Evolutionary conservation across 225 moss, liverwort and hornwort genomes (phyloP).

Genomic region (Marchantia polymorpha): DNA sequence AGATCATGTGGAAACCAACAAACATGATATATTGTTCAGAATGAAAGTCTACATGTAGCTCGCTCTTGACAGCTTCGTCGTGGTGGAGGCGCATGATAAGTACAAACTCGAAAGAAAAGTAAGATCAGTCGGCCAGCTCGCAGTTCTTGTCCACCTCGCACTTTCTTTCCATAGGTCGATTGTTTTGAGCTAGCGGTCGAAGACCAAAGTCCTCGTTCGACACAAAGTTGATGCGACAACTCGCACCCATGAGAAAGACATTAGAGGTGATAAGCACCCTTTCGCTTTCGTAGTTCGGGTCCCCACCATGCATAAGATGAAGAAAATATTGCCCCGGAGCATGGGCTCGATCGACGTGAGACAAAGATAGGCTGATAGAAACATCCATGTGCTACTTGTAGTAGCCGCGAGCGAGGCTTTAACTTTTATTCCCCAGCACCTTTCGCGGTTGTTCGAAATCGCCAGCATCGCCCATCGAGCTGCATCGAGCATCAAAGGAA

Average conservation of each 20-base stretch:
- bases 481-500: background rate
- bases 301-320: background rate
- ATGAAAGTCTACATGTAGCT: background rate
- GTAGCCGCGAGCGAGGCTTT: background rate
- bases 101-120: background rate
- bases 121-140: background rate
- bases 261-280: background rate
- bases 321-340: background rate
- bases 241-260: background rate
- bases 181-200: background rate
- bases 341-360: background rate
- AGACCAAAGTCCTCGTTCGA: background rate
- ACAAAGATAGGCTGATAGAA: background rate
- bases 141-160: background rate
- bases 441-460: background rate
- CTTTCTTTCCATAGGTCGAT: background rate
- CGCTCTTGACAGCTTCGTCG: background rate
- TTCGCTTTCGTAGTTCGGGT: background rate
- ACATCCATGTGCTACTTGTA: background rate
- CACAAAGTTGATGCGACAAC: background rate
- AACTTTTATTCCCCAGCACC: background rate
- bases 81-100: background rate
- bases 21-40: background rate
- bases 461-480: background rate
- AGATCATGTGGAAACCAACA: too few species aligned